Evolutionary conservation across 2,329 filamentous ascomycete genomes (phyloP), one percentile per base, ranked within the genome.

Genomic region (Ophiostoma novo-ulmi): DNA sequence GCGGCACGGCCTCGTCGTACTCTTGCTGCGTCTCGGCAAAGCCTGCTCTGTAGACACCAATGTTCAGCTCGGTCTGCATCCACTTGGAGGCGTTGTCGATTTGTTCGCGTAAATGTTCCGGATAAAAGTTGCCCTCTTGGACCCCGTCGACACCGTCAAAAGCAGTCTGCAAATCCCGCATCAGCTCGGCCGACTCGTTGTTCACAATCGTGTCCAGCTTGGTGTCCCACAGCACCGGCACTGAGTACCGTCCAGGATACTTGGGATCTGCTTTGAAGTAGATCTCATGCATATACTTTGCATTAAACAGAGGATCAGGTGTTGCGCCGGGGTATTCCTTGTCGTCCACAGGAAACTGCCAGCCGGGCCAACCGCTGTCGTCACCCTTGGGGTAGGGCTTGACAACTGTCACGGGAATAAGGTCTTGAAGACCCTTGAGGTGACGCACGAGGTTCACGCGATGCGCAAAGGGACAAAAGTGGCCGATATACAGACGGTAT

Each of bases 321-420:
- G 87, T 89, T 6, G 88, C 84, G 20, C 82, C 84, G 22, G 83
- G 84, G 75, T 89, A 90, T 73, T 85, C 81, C 66, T 83, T 79
- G 70, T 84, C 77, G 0, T 80, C 80, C 2, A 78, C 78, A 0
- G 87, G 84, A 74, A 91, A 90, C 39, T 82, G 80, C 86, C 86
- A 89, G 17, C 87, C 88, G 0, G 86, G 85, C 85, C 87, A 89
- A 44, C 88, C 88, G 8, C 84, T 83, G 22, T 84, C 82, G 74
- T 88, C 83, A 68, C 87, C 88, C 76, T 91, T 91, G 0, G 89
- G 89, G 73, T 90, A 91, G 0, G 88, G 85, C 74, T 85, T 85
- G 1, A 90, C 87, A 4, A 89, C 80, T 0, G 85, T 87, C 26
- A 88, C 75, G 6, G 83, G 80, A 63, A 89, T 84, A 48, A 85